These are phyloP conservation scores for Citrullus colocynthis DNA, from an alignment of 306 rosid species.

Conservation along the genomic window DNA sequence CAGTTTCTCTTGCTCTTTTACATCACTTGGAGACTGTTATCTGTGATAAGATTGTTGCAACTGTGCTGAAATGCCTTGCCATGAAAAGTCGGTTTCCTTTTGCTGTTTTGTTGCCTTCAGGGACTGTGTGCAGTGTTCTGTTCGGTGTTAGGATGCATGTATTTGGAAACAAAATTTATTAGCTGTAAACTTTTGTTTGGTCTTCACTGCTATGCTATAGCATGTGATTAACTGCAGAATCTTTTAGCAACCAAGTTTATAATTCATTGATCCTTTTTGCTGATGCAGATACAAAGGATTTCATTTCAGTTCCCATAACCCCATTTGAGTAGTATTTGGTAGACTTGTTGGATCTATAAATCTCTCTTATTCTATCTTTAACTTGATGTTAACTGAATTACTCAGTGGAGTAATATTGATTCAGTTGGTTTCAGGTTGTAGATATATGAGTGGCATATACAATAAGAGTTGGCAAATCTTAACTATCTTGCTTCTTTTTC, in stretches of 20 bases:
- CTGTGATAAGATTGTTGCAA: neutral
- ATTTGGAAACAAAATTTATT: neutral
- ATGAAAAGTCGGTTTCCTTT: neutral
- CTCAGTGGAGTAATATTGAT: neutral
- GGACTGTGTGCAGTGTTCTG: neutral
- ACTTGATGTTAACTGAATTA: neutral
- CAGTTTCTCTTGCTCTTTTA: neutral
- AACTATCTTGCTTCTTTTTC: neutral
- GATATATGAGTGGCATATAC: neutral
- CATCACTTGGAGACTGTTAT: neutral
- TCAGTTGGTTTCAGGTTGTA: neutral
- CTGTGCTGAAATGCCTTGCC: neutral
- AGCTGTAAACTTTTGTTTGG: slow-evolving; percentile 2
- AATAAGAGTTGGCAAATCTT: neutral
- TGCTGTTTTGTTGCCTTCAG: neutral
- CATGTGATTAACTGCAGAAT: slow-evolving; percentile 5
- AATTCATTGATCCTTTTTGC: neutral
- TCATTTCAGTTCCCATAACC: neutral
- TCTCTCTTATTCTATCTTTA: neutral
- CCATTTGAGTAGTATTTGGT: neutral
- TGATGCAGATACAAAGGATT: neutral
- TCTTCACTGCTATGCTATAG: neutral
- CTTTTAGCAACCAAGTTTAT: neutral
- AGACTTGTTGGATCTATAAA: neutral
- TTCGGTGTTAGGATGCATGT: neutral